Percentiles rank a stretch among this genome's conserved stretches.
Evolutionary conservation across 345 rosid genomes (phyloP).

Genomic region (Syzygium aromaticum): DNA sequence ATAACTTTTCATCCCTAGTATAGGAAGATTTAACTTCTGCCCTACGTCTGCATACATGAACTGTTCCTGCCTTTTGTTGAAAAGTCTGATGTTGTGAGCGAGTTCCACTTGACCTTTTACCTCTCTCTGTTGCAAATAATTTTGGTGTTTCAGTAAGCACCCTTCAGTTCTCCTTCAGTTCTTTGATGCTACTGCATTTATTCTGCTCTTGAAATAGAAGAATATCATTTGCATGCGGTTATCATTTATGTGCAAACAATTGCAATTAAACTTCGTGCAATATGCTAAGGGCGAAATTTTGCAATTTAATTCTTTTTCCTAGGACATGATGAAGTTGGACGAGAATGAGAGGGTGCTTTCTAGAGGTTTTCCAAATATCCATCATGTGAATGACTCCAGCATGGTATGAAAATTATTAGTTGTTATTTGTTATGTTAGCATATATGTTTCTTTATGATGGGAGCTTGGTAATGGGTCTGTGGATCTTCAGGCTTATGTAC

Average conservation of each 20-base stretch:
- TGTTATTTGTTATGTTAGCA: background rate
- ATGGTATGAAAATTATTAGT: slow-evolving; percentile 41
- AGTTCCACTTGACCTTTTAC: background rate
- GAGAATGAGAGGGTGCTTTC: slow-evolving; percentile 63
- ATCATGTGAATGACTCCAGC: slow-evolving; percentile 64
- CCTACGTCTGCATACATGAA: background rate
- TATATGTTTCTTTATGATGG: background rate
- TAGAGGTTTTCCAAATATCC: slow-evolving; percentile 62
- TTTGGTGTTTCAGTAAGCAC: background rate
- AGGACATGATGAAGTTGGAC: slow-evolving; percentile 88
- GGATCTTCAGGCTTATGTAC: background rate
- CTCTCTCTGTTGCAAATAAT: background rate
- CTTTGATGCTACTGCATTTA: background rate
- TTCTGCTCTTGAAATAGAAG: background rate
- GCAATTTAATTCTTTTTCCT: background rate
- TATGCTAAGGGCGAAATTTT: background rate
- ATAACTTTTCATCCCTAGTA: background rate
- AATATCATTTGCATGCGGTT: background rate
- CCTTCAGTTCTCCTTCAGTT: background rate
- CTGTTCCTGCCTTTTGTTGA: background rate
- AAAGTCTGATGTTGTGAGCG: background rate
- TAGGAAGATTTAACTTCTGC: background rate
- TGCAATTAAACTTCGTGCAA: background rate
- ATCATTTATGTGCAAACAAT: background rate
- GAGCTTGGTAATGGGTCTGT: background rate